A percentile compares a stretch with the other conserved stretches of the same genome.
Evolutionary conservation across 2,329 filamentous ascomycete species (phyloP).

Genomic region (Neonectria coccinea): DNA sequence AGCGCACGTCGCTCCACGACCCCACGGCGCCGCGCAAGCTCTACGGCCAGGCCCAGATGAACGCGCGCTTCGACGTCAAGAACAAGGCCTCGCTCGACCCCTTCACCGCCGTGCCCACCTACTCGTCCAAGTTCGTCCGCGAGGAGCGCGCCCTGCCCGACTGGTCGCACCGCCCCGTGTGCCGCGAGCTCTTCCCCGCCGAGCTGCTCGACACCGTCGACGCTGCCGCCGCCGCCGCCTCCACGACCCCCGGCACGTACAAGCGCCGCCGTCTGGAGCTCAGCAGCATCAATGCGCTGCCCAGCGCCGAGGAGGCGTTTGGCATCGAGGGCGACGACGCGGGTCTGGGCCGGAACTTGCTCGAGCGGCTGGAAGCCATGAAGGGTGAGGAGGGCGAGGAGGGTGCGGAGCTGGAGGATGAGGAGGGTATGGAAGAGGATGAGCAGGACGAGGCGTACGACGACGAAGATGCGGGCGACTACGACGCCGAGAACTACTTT

Average conservation of each 20-base stretch:
- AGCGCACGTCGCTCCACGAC: slow-evolving; percentile 57
- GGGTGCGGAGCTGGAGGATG: slow-evolving; percentile 61
- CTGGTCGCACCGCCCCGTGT: slow-evolving; percentile 62
- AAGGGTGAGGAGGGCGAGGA: slow-evolving; percentile 65
- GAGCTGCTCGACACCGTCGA: slow-evolving; percentile 68
- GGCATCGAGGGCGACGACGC: slow-evolving; percentile 48
- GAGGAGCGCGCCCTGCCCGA: slow-evolving; percentile 66
- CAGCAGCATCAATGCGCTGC: slow-evolving; percentile 60
- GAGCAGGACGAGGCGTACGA: slow-evolving; percentile 65
- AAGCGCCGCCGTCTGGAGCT: slow-evolving; percentile 59
- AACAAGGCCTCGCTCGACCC: slow-evolving; percentile 68
- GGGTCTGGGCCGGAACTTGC: slow-evolving; percentile 52
- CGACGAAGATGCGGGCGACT: slow-evolving; percentile 71
- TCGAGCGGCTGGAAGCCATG: slow-evolving; percentile 60
- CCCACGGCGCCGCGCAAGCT: slow-evolving; percentile 54
- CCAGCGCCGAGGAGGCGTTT: slow-evolving; percentile 65
- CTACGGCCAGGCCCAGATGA: slow-evolving; percentile 70
- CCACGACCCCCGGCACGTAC: slow-evolving; percentile 52
- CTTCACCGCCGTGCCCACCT: slow-evolving; percentile 69
- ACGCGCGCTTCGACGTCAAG: slow-evolving; percentile 66
- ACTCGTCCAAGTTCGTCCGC: slow-evolving; percentile 66
- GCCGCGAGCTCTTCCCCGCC: slow-evolving; percentile 65
- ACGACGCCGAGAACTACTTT: slow-evolving; percentile 71
- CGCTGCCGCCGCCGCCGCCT: slow-evolving; percentile 50
- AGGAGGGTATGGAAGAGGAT: slow-evolving; percentile 60